phyloP scores from a whole-genome alignment of 371 early-diverging fungal species.

The Mucor racemosus region DNA sequence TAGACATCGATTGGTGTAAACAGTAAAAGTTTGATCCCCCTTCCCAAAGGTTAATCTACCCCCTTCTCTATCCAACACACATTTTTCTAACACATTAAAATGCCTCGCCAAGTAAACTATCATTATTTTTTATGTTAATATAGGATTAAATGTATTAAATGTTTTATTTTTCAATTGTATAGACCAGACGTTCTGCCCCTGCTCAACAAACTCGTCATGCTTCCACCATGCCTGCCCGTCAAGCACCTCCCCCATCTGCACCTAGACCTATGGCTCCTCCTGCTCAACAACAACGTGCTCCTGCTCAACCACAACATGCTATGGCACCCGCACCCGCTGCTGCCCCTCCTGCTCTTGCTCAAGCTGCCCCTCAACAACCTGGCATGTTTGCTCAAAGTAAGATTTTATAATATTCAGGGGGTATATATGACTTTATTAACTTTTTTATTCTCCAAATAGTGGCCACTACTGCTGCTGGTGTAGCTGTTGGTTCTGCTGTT shows the following conservation, averaged over 20 bases:
- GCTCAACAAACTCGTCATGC: slow-evolving; percentile 71
- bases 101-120: slow-evolving; percentile 10
- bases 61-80: not conserved
- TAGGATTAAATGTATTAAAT: not conserved
- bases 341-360: slow-evolving; percentile 50
- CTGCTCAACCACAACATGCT: slow-evolving; percentile 46
- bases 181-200: slow-evolving; percentile 64
- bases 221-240: slow-evolving; percentile 73
- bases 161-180: not conserved
- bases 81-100: not conserved
- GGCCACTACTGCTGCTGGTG: slow-evolving; percentile 94
- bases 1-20: not conserved
- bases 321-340: slow-evolving; percentile 53
- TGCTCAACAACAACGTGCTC: slow-evolving; percentile 38
- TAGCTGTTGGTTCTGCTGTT: slow-evolving; percentile 87
- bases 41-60: not conserved
- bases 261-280: slow-evolving; percentile 53
- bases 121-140: not conserved
- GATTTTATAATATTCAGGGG: not conserved
- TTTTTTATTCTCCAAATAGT: slow-evolving; percentile 32
- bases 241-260: slow-evolving; percentile 63
- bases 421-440: not conserved
- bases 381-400: slow-evolving; percentile 80
- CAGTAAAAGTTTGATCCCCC: slow-evolving; percentile 2
- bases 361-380: slow-evolving; percentile 66